Conservation (phyloP, 371 early-diverging fungal genomes). For the Mortierella sp. region DNA sequence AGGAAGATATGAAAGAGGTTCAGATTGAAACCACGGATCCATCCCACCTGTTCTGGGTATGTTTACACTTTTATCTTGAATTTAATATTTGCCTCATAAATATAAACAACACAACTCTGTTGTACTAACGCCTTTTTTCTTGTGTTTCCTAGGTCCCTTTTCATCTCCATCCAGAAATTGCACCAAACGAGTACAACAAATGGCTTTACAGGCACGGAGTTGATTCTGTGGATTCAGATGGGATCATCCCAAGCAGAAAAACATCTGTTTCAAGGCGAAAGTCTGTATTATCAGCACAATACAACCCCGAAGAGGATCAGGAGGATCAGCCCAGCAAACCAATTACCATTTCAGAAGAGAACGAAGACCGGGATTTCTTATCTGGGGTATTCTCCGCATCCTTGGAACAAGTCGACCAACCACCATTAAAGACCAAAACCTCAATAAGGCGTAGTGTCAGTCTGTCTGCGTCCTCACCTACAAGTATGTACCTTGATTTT, state of each 20-base stretch:
- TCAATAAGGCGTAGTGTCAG: conserved; percentile 47
- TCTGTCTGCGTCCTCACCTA: conserved; percentile 47
- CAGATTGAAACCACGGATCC: conserved; percentile 52
- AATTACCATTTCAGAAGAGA: conserved; percentile 23
- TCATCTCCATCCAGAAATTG: conserved; percentile 57
- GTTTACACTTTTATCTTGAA: background rate
- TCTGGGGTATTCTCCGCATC: conserved; percentile 36
- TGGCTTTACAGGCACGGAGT: conserved; percentile 52
- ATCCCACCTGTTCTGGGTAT: conserved; percentile 50
- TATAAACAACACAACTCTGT: background rate
- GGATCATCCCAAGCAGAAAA: conserved; percentile 20
- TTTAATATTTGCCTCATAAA: too few relatives aligned
- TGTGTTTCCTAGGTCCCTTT: conserved; percentile 43
- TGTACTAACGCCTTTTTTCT: background rate
- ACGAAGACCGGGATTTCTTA: conserved; percentile 20
- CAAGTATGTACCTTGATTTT: conserved; percentile 25
- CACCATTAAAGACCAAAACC: conserved; percentile 43
- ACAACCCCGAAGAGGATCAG: conserved; percentile 48
- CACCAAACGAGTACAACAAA: conserved; percentile 54
- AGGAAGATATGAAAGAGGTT: conserved; percentile 53
- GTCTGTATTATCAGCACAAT: conserved; percentile 49
- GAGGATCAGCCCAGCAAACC: conserved; percentile 35
- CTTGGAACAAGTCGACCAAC: conserved; percentile 43
- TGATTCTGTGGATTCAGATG: conserved; percentile 12
- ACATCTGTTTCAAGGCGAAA: conserved; percentile 34